Conservation (phyloP, 768 basidiomycete species). For the Calocybe cyanea region DNA sequence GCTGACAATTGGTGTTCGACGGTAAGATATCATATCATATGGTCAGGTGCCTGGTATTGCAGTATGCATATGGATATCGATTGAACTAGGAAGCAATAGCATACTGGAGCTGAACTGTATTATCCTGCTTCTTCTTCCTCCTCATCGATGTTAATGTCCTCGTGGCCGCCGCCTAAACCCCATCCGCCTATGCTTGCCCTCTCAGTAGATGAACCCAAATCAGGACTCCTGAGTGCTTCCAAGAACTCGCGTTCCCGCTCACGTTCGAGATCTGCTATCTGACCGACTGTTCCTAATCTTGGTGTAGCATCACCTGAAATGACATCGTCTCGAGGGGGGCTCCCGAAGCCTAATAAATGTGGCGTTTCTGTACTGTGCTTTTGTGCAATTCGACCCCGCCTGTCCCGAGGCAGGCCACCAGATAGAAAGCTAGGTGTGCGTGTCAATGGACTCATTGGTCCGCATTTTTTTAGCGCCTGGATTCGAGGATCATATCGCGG, state of each 20-base stretch:
- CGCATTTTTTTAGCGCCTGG: slow-evolving; percentile 19
- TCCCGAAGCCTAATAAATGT: slow-evolving; percentile 27
- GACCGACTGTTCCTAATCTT: slow-evolving; percentile 33
- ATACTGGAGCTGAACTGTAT: slow-evolving; percentile 70
- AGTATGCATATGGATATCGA: not conserved
- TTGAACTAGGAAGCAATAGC: not conserved
- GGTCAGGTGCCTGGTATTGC: too few relatives aligned
- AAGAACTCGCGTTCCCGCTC: slow-evolving; percentile 54
- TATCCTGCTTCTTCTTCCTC: slow-evolving; percentile 63
- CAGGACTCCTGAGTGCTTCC: slow-evolving; percentile 58
- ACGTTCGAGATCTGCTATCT: slow-evolving; percentile 35
- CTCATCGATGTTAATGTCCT: slow-evolving; percentile 50
- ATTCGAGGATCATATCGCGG: slow-evolving; percentile 32
- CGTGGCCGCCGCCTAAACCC: slow-evolving; percentile 64
- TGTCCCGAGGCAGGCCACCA: slow-evolving; percentile 70
- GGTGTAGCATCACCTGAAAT: slow-evolving; percentile 55
- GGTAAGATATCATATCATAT: slow-evolving; percentile 47
- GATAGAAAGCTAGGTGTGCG: slow-evolving; percentile 68
- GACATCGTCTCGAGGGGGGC: slow-evolving; percentile 29
- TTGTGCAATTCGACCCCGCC: slow-evolving; percentile 70
- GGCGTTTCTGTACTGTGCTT: slow-evolving; percentile 34
- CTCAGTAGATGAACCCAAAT: slow-evolving; percentile 33
- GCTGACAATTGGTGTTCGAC: slow-evolving; percentile 59
- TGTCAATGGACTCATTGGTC: slow-evolving; percentile 22
- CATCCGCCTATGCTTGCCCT: slow-evolving; percentile 66